Conservation (phyloP, 768 basidiomycete genomes). For the Agaricus subrufescens region DNA sequence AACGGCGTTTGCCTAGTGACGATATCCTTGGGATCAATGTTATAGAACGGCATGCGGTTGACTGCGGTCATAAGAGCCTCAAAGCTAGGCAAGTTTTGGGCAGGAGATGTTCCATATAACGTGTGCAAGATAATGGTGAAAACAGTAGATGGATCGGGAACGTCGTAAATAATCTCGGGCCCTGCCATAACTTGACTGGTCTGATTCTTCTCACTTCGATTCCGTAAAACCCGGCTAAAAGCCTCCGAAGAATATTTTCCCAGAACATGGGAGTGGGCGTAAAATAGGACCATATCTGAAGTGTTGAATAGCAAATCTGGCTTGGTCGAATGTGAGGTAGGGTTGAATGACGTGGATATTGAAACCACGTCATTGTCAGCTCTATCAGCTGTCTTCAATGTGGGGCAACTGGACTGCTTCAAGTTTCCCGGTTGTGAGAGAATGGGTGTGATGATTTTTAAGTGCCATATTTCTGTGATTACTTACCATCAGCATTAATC, state of each 20-base stretch:
- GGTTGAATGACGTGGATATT: slow-evolving; percentile 20
- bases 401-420: no score
- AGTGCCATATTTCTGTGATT: no score
- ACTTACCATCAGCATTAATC: no score
- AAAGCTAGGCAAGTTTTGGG: slow-evolving; percentile 45
- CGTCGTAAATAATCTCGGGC: slow-evolving; percentile 25
- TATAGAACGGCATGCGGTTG: slow-evolving; percentile 21
- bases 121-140: slow-evolving; percentile 52
- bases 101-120: slow-evolving; percentile 43
- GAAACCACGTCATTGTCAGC: not conserved
- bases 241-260: slow-evolving; percentile 38
- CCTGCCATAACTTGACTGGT: slow-evolving; percentile 19
- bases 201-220: slow-evolving; percentile 18
- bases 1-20: slow-evolving; percentile 22
- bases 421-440: no score
- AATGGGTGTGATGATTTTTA: not conserved
- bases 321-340: slow-evolving; percentile 11
- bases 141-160: slow-evolving; percentile 38
- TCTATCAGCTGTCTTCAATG: no score
- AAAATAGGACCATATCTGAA: slow-evolving; percentile 60
- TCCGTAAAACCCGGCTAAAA: slow-evolving; percentile 25
- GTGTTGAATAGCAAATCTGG: slow-evolving; percentile 37
- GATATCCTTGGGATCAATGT: slow-evolving; percentile 14
- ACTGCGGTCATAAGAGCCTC: slow-evolving; percentile 41
- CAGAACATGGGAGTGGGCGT: slow-evolving; percentile 44